These are phyloP conservation scores for Solanum piurae DNA, from an alignment of 257 asterid species.

Conservation along the genomic window DNA sequence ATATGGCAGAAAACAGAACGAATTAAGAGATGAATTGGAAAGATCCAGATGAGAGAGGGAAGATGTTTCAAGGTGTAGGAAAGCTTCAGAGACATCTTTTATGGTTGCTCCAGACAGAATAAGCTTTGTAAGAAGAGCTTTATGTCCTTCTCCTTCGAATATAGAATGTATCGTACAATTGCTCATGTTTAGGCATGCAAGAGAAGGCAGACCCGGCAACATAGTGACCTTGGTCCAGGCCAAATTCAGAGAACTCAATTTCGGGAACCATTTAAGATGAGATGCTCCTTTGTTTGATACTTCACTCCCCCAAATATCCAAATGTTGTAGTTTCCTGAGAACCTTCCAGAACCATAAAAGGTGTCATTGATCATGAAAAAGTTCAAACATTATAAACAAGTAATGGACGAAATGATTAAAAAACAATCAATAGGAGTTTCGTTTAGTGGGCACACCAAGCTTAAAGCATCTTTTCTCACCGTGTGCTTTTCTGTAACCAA, in stretches of 20 bases:
- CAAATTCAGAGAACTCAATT: slow-evolving; percentile 52
- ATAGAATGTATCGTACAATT: slow-evolving; percentile 62
- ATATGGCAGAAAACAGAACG: slow-evolving; percentile 38
- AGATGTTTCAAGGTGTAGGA: slow-evolving; percentile 37
- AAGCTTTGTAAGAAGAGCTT: slow-evolving; percentile 46
- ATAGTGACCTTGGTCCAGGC: slow-evolving; percentile 78
- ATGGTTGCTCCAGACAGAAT: slow-evolving; percentile 52
- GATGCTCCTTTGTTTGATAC: slow-evolving; percentile 53
- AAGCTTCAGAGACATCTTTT: slow-evolving; percentile 29
- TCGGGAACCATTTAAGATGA: slow-evolving; percentile 43
- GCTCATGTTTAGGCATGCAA: slow-evolving; percentile 69
- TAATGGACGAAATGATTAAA: neutral
- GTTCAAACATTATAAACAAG: neutral
- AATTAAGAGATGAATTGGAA: slow-evolving; percentile 42
- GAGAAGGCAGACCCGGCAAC: slow-evolving; percentile 53
- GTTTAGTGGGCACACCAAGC: neutral
- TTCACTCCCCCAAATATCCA: slow-evolving; percentile 87
- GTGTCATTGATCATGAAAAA: neutral
- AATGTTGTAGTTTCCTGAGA: slow-evolving; percentile 52
- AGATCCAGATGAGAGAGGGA: slow-evolving; percentile 48
- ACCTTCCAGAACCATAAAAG: slow-evolving; percentile 25
- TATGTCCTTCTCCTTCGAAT: slow-evolving; percentile 35
- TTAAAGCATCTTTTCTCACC: neutral
- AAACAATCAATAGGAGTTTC: neutral
- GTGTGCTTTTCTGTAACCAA: neutral